These are phyloP conservation scores for Trematosphaeria pertusa DNA, from an alignment of 2,329 filamentous ascomycete genomes.

Conservation along the genomic window DNA sequence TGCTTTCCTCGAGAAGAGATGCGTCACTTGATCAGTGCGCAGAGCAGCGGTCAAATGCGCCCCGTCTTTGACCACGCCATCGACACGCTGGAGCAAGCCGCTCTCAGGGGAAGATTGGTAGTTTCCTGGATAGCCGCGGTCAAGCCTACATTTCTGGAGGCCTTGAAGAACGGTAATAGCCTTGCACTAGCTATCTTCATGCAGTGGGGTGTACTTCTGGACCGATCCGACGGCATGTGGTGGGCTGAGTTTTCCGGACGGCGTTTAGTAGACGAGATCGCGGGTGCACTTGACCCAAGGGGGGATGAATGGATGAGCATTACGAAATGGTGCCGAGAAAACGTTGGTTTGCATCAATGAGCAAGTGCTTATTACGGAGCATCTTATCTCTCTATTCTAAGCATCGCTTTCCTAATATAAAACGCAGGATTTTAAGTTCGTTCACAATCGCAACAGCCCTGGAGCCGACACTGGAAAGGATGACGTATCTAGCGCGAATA, in stretches of 20 bases:
- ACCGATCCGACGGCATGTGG: constrained; percentile 10
- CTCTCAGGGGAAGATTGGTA: neutral
- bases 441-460: too few species aligned
- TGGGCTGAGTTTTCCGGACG: constrained; percentile 13
- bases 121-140: constrained; percentile 2
- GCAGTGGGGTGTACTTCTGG: constrained; percentile 16
- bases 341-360: too few species aligned
- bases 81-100: constrained; percentile 1
- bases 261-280: constrained; percentile 10
- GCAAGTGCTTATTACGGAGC: too few species aligned
- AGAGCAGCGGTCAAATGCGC: too few species aligned
- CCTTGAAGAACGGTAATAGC: constrained; percentile 1
- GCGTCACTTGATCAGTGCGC: too few species aligned
- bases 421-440: too few species aligned
- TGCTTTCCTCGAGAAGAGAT: too few species aligned
- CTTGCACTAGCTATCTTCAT: constrained; percentile 16
- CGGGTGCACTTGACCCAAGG: neutral
- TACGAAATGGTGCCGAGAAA: constrained; percentile 5
- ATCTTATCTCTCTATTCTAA: too few species aligned
- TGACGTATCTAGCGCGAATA: too few species aligned
- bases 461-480: too few species aligned
- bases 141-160: constrained; percentile 9
- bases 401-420: too few species aligned
- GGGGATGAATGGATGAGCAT: constrained; percentile 2
- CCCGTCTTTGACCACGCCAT: constrained; percentile 6